Base-by-base conservation (phyloP, 177 flowering plant genomes). In the Vitis hybrid region DNA sequence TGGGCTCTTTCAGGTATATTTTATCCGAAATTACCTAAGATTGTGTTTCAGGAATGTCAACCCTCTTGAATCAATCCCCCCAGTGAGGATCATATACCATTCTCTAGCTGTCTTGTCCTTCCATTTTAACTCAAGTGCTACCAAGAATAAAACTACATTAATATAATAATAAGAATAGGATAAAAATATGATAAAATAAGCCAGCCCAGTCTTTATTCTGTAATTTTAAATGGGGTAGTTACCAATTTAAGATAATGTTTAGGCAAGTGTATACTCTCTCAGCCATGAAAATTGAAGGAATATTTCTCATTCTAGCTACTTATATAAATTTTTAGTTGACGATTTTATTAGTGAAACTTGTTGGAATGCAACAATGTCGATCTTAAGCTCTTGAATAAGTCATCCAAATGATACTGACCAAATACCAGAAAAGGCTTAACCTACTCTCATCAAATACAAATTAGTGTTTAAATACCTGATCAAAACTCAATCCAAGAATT, bases 211-310 rank as follows among this genome's bases (percentile, higher is more conserved):
- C 46, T 41, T 41, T 41, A 41, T 41, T 8, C 46, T 52, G 15
- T 52, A 52, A 3, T 11, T 11, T 3, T 52, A 11, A 11, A 52
- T 52, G 14, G 14, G 55, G 55, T 11, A 14, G 55, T 11, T 11
- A 1, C 3, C 55, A 11, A 52, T 52, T 11, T 11, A 52, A 11
- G 14, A 52, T 52, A 3, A 11, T 52, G 0, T 52, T 66, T 65
- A 58, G 64, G 49, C 24, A 9, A 24, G 65, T 50, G 64, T 58
- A 61, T 8, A 68, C 65, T 74, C 65, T 74, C 69, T 50, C 11
- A 32, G 58, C 60, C 35, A 11, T 41, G 9, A 70, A 57, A 69
- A 62, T 51, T 21, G 2, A 63, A 18, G 50, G 59, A 21, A 11
- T 57, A 17, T 46, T 58, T 69, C 64, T 59, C 20, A 58, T 59